A percentile compares a stretch with the other conserved stretches of the same genome.
These are phyloP conservation scores for Diversispora eburnea DNA, from an alignment of 192 early-diverging fungal genomes.

Conservation along the genomic window DNA sequence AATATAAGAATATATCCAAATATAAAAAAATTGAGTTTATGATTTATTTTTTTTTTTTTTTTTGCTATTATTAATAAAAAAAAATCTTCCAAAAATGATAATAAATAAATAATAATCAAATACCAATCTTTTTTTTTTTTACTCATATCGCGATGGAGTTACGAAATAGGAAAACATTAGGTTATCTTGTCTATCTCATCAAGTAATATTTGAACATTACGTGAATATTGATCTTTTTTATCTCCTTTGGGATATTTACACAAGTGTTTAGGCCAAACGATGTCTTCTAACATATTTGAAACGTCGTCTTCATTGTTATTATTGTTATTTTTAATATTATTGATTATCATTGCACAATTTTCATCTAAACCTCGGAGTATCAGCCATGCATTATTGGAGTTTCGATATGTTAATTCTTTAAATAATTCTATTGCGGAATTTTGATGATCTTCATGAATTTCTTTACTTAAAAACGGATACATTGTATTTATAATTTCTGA, in stretches of 20 bases:
- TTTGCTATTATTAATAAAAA: no score
- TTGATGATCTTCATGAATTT: constrained; percentile 17
- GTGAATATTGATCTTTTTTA: neutral
- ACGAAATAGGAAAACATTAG: no score
- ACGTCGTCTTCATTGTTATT: neutral
- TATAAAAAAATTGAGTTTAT: no score
- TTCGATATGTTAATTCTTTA: neutral
- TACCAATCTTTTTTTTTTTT: no score
- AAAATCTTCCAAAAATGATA: no score
- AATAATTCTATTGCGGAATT: constrained; percentile 5
- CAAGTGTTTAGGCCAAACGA: constrained; percentile 24
- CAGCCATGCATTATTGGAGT: constrained; percentile 16
- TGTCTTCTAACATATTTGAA: neutral
- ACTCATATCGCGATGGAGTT: no score
- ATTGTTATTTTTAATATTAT: neutral
- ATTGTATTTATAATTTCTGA: constrained; percentile 18
- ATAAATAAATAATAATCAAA: no score
- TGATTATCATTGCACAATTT: neutral
- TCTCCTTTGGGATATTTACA: constrained; percentile 12
- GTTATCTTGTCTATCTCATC: neutral
- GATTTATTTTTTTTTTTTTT: no score
- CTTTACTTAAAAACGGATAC: constrained; percentile 14
- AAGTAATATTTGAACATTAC: neutral
- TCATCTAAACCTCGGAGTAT: constrained; percentile 6
- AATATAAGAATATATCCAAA: no score